Evolutionary conservation across 176 grass and related monocot genomes (phyloP), one percentile per base, ranked within the genome.

Genomic region (Tillandsia fasciculata): DNA sequence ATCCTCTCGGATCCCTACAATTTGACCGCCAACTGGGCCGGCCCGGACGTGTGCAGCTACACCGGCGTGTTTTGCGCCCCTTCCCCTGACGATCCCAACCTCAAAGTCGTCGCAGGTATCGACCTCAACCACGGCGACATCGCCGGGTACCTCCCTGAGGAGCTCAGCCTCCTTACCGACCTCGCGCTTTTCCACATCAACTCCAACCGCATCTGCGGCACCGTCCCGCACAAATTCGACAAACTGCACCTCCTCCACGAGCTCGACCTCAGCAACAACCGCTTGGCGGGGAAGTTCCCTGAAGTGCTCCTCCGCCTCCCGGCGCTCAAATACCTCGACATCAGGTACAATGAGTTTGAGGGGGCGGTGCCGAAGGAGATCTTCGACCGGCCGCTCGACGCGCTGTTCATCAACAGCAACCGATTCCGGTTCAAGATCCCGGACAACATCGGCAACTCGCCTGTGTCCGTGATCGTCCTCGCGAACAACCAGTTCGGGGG

Each of bases 221-320:
- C 81, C 18, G 82, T 90, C 1, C 89, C 93, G 0, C 9, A 49
- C 0, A 82, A 83, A 0, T 70, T 94, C 3, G 33, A 75, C 0
- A 3, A 1, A 0, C 18, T 94, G 3, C 1, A 0, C 58, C 22
- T 51, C 15, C 89, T 97, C 65, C 51, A 85, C 53, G 93, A 97
- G 82, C 82, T 97, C 74, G 93, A 97, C 74, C 67, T 97, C 76
- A 97, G 93, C 89, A 97, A 97, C 89, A 97, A 92, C 86, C 88
- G 89, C 66, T 65, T 97, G 74, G 93, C 83, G 65, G 91, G 90
- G 10, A 69, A 28, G 4, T 95, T 95, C 76, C 91, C 91, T 0
- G 54, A 82, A 72, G 84, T 76, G 59, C 65, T 90, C 72, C 78
- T 96, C 14, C 53, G 52, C 1, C 54, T 90, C 13, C 87, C 78